Conservation (phyloP, 2,329 filamentous ascomycete species). For the Colletotrichum lini region DNA sequence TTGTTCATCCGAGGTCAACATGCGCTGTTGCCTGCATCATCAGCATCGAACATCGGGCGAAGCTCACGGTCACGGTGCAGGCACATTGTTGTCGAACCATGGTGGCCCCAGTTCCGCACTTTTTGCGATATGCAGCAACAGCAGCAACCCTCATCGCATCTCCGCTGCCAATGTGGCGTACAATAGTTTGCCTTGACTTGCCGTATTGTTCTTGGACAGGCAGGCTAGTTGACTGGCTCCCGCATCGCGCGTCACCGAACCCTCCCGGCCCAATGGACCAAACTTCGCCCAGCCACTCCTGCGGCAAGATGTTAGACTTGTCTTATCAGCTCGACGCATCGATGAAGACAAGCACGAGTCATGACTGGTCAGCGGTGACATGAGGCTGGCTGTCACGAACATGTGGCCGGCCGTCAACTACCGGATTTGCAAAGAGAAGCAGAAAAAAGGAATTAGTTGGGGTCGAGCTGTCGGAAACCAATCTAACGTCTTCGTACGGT, state of each 20-base stretch:
- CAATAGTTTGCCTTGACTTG: conserved; percentile 8
- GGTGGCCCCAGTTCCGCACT: neutral
- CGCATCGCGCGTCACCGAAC: neutral
- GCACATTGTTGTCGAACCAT: neutral
- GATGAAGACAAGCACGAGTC: neutral
- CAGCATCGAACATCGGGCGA: neutral
- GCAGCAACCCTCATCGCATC: neutral
- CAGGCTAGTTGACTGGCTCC: neutral
- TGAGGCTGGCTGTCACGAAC: neutral
- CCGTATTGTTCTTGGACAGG: neutral
- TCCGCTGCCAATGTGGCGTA: conserved; percentile 2
- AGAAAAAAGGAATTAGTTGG: neutral
- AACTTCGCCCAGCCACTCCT: neutral
- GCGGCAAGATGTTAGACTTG: neutral
- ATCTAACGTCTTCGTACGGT: neutral
- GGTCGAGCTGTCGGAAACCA: neutral
- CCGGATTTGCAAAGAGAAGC: neutral
- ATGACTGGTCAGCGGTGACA: neutral
- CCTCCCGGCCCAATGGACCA: neutral
- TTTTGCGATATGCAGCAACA: conserved; percentile 4
- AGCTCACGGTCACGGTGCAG: neutral
- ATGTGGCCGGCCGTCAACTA: neutral
- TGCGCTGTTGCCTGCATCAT: neutral
- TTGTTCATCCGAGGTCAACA: conserved; percentile 4
- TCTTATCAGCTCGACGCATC: neutral